Evolutionary conservation across 2,329 filamentous ascomycete species (phyloP), one percentile per base, ranked within the genome.

Genomic region (Periconia sp.): DNA sequence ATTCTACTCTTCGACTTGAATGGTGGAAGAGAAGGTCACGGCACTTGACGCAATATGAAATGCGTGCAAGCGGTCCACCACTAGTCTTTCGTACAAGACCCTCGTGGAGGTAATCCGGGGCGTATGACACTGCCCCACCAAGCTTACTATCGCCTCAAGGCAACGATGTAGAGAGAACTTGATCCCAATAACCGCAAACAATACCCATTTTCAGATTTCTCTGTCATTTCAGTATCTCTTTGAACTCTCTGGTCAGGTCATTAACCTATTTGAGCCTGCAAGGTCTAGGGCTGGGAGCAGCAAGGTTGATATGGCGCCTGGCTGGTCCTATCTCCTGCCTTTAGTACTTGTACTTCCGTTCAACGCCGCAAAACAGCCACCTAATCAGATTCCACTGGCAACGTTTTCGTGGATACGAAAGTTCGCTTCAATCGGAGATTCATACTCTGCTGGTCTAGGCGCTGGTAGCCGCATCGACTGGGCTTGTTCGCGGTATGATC

Each of bases 381-480:
- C 44, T 17, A 11, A 46, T 3, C 17, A 36, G 23, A 9, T 11
- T 8, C 10, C 21, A 10, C 12, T 26, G 12, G 5, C 28, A 10
- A 32, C 23, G 10, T 48, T 52, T 21, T 42, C 57, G 13, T 63
- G 57, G 58, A 54, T 66, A 22, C 44, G 44, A 6, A 59, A 25
- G 5, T 58, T 61, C 31, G 61, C 59, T 7, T 63, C 62, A 1
- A 56, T 67, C 10, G 62, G 62, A 30, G 63, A 68, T 38, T 66
- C 61, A 0, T 68, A 66, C 44, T 50, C 61, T 11, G 56, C 65
- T 15, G 65, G 63, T 12, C 35, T 68, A 2, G 62, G 63, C 12
- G 52, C 57, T 11, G 62, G 63, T 13, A 23, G 40, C 11, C 53
- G 59, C 11, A 37, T 63, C 5, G 59, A 66, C 43, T 65, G 54